Percentiles rank a stretch among this genome's conserved stretches.
phyloP scores from a whole-genome alignment of 352 stramenopile species.

The Phytophthora parvispora region DNA sequence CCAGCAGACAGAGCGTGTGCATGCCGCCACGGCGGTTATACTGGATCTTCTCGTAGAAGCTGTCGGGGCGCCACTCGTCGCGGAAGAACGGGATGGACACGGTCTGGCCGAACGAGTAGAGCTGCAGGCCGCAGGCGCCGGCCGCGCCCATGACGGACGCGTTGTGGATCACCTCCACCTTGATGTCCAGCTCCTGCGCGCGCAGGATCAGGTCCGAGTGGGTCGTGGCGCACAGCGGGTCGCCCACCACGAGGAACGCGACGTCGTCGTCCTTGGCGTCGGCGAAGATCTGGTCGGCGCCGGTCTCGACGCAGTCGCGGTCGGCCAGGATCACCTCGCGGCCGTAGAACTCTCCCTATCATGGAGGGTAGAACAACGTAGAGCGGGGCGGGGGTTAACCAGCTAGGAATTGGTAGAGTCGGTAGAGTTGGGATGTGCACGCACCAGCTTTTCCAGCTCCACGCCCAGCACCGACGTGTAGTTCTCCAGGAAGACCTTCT shows the following conservation, averaged over 20 bases:
- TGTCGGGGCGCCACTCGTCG: conserved; percentile 96
- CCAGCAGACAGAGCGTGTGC: conserved; percentile 98
- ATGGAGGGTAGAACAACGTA: not conserved
- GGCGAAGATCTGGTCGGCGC: conserved; percentile 97
- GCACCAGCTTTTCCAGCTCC: conserved; percentile 86
- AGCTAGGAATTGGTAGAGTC: not conserved
- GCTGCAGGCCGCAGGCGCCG: conserved; percentile 96
- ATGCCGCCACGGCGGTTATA: conserved; percentile 97
- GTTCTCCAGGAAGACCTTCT: conserved; percentile 98
- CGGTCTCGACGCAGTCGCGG: conserved; percentile 97
- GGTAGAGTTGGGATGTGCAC: conserved; percentile 3
- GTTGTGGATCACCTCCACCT: conserved; percentile 99
- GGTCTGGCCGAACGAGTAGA: conserved; percentile 99
- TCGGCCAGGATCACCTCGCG: conserved; percentile 92
- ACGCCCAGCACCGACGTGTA: conserved; percentile 99
- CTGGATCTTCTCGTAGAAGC: conserved; percentile 99
- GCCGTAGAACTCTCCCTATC: conserved; percentile 95
- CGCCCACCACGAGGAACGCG: conserved; percentile 98
- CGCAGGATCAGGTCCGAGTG: conserved; percentile 99
- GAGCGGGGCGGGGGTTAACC: not conserved
- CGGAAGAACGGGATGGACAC: conserved; percentile 99
- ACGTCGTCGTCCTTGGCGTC: conserved; percentile 94
- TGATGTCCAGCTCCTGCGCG: conserved; percentile 93
- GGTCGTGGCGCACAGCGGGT: conserved; percentile 98
- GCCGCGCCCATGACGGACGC: conserved; percentile 98